These are phyloP conservation scores for Phytophthora hibernalis DNA, from an alignment of 352 stramenopile species.

Conservation along the genomic window DNA sequence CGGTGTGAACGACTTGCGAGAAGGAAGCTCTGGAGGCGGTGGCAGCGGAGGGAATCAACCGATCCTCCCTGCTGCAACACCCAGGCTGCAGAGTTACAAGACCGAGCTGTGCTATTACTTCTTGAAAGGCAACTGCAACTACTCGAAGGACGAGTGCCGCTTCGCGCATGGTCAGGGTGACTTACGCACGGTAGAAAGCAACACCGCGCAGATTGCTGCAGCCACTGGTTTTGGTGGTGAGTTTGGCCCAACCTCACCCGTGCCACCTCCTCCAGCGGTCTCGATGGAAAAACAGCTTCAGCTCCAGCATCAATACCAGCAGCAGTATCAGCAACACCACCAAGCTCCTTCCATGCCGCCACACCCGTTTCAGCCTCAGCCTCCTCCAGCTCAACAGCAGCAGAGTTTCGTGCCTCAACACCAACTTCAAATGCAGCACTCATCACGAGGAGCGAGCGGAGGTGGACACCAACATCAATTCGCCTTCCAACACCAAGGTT, in stretches of 20 bases:
- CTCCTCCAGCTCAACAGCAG: constrained; percentile 39
- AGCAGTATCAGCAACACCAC: constrained; percentile 57
- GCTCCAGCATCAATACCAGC: constrained; percentile 72
- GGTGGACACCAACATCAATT: constrained; percentile 35
- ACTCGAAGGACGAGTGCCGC: constrained; percentile 87
- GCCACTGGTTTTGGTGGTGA: constrained; percentile 28
- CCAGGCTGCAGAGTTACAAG: constrained; percentile 89
- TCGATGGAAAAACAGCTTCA: constrained; percentile 64
- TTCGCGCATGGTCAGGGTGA: constrained; percentile 87
- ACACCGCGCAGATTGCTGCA: constrained; percentile 73
- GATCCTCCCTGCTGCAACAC: constrained; percentile 54
- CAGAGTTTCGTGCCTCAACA: constrained; percentile 49
- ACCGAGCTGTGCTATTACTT: constrained; percentile 91
- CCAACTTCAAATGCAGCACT: constrained; percentile 46
- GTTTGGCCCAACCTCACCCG: constrained; percentile 32
- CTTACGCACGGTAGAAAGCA: constrained; percentile 84
- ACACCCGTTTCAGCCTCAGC: constrained; percentile 42
- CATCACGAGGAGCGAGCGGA: constrained; percentile 26
- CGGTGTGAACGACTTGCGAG: constrained; percentile 77
- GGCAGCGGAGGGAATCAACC: constrained; percentile 30
- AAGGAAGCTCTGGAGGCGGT: constrained; percentile 35
- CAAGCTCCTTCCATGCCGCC: constrained; percentile 48
- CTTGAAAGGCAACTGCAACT: constrained; percentile 90
- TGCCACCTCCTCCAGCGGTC: constrained; percentile 31
- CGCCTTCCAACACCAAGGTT: constrained; percentile 40